Evolutionary conservation across 1,284 basidiomycete genomes (phyloP).

Genomic region (Apiotrichum sp.): DNA sequence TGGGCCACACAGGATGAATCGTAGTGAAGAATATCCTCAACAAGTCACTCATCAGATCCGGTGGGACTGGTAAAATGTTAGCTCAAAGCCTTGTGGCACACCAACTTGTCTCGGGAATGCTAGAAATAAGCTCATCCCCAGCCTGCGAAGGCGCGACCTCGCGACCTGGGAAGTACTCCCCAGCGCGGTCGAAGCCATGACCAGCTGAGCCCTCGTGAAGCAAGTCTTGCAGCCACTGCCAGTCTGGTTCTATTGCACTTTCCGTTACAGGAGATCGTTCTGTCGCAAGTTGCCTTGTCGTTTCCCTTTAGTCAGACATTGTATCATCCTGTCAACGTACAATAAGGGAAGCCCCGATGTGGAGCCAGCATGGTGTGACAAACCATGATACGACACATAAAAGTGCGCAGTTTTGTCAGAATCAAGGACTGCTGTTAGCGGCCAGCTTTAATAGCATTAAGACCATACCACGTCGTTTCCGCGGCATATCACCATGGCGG

Average conservation of each 20-base stretch:
- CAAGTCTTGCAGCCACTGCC: constrained; percentile 16
- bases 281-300: neutral
- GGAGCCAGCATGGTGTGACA: constrained; percentile 14
- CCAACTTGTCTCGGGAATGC: constrained; percentile 5
- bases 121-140: constrained; percentile 4
- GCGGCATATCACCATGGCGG: neutral
- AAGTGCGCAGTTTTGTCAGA: constrained; percentile 12
- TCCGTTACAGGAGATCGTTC: neutral
- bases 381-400: constrained; percentile 11
- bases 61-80: neutral
- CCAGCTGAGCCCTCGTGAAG: constrained; percentile 3
- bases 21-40: constrained; percentile 14
- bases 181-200: neutral
- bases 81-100: no score
- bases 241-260: constrained; percentile 7
- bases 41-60: constrained; percentile 10
- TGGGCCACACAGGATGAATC: constrained; percentile 19
- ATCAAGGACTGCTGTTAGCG: neutral
- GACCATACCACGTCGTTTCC: neutral
- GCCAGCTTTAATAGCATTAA: no score
- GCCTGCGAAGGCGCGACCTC: constrained; percentile 1
- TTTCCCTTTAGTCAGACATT: neutral
- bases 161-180: constrained; percentile 13
- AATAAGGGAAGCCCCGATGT: constrained; percentile 16
- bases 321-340: constrained; percentile 2